Evolutionary conservation across 257 asterid species (phyloP).

Genomic region (Anisodus tanguticus): DNA sequence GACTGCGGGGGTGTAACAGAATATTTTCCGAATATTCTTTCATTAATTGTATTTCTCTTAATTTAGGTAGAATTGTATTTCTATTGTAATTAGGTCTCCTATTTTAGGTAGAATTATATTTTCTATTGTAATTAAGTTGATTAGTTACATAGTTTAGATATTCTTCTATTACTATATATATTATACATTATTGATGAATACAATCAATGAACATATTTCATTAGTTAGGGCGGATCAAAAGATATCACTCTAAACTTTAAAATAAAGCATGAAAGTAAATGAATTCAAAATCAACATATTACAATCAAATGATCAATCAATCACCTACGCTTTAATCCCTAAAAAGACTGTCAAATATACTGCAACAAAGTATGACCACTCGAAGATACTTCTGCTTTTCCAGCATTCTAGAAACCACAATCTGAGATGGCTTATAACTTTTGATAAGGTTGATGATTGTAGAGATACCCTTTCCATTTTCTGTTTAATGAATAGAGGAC

Average conservation of each 20-base stretch:
- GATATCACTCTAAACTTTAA: not conserved
- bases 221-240: not conserved
- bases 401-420: not conserved
- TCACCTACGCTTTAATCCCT: not conserved
- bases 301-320: not conserved
- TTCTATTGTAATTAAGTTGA: too few species aligned
- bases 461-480: not conserved
- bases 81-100: too few species aligned
- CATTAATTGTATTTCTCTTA: too few species aligned
- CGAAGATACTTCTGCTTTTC: not conserved
- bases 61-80: too few species aligned
- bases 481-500: not conserved
- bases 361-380: not conserved
- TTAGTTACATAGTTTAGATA: too few species aligned
- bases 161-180: too few species aligned
- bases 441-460: not conserved
- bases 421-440: not conserved
- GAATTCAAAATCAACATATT: not conserved
- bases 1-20: too few species aligned
- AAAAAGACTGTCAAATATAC: too few species aligned
- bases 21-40: too few species aligned
- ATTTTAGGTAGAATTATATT: too few species aligned
- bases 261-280: not conserved
- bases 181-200: too few species aligned
- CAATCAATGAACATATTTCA: too few species aligned